Evolutionary conservation across 805 yeast genomes (phyloP), one percentile per base, ranked within the genome.

Genomic region (Suhomyces faveliae): DNA sequence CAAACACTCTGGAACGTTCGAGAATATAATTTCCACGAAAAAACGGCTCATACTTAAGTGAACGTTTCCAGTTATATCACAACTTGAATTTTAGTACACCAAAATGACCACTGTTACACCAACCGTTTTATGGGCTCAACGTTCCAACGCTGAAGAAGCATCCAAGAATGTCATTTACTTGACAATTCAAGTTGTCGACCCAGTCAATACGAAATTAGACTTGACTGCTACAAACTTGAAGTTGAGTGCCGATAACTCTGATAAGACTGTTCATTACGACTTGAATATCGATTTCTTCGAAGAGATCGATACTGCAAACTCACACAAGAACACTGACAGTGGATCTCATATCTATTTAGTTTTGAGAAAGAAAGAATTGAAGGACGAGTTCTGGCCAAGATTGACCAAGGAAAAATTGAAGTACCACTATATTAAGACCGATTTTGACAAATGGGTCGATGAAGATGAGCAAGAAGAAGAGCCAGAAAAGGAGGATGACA

Each of bases 361-460:
- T 45, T 65, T 91, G 55, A 77, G 85, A 71, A 89, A 94, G 80
- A 79, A 80, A 63, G 81, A 79, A 47, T 64, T 77, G 19, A 75
- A 80, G 56, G 81, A 73, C 49, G 97, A 90, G 63, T 92, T 70
- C 77, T 92, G 99, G 99, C 98, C 99, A 58, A 82, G 98, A 63
- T 78, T 92, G 65, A 86, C 91, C 48, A 91, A 90, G 71, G 91
- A 87, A 60, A 89, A 90, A 74, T 76, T 79, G 61, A 89, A 84
- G 65, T 80, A 78, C 52, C 89, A 84, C 55, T 88, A 80, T 69
- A 80, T 92, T 64, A 87, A 88, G 76, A 92, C 99, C 11, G 98
- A 92, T 64, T 92, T 92, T 63, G 96, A 91, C 73, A 88, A 85
- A 68, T 92, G 99, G 99, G 96, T 88, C 35, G 99, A 92, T 64